A percentile compares a stretch with the other conserved stretches of the same genome.
Conservation (phyloP, 176 grass and related monocot genomes). For the Oropetium thomaeum region DNA sequence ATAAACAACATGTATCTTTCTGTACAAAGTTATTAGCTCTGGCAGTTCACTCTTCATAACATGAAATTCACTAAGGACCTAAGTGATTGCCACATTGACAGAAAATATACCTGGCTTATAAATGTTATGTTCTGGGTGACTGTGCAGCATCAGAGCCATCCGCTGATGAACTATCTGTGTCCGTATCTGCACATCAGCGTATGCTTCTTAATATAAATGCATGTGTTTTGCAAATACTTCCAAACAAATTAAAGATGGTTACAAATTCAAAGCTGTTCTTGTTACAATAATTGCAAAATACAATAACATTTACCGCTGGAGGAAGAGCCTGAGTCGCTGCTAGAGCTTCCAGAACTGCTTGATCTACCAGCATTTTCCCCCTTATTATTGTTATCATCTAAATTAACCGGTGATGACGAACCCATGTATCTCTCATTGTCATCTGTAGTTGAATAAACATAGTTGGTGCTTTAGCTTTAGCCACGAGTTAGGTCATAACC, state of each 20-base stretch:
- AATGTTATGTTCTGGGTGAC: constrained; percentile 62
- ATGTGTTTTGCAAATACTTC: constrained; percentile 10
- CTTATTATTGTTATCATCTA: constrained; percentile 60
- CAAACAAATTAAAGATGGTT: not conserved
- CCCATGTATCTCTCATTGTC: constrained; percentile 58
- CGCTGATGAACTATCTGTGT: constrained; percentile 73
- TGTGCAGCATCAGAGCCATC: constrained; percentile 73
- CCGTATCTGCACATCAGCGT: constrained; percentile 56
- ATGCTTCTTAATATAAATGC: constrained; percentile 35
- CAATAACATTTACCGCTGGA: constrained; percentile 56
- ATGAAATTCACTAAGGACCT: constrained; percentile 5
- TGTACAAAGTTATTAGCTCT: not conserved
- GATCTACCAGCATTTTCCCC: constrained; percentile 51
- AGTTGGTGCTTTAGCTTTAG: constrained; percentile 24
- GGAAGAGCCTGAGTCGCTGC: constrained; percentile 71
- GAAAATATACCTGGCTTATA: constrained; percentile 47
- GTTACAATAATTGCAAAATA: constrained; percentile 5
- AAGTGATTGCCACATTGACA: not conserved
- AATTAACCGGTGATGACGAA: constrained; percentile 47
- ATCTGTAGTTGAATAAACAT: constrained; percentile 35
- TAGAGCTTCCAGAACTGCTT: constrained; percentile 76
- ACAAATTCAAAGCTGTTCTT: not conserved
- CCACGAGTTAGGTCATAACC: not conserved
- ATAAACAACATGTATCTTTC: constrained; percentile 3
- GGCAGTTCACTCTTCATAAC: not conserved